Conservation (phyloP, 495 filamentous ascomycete genomes). For the Podospora pseudocomata region DNA sequence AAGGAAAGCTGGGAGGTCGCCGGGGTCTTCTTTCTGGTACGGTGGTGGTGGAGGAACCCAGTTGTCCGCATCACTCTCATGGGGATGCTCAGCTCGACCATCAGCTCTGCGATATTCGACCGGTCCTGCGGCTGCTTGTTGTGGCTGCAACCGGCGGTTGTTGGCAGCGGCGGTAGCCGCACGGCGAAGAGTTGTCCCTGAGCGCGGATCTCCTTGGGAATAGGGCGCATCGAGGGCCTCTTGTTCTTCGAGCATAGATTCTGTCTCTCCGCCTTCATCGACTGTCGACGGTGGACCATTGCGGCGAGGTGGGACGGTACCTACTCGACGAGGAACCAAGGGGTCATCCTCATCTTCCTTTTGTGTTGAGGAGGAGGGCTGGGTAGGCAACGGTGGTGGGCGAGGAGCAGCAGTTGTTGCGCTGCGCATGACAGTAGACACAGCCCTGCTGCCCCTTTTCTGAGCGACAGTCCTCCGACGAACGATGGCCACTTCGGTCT, state of each 20-base stretch:
- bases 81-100: constrained; percentile 65
- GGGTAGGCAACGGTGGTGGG: constrained; percentile 25
- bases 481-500: constrained; percentile 77
- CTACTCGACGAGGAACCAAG: constrained; percentile 40
- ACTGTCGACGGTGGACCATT: constrained; percentile 18
- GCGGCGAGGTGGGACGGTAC: constrained; percentile 18
- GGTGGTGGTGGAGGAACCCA: constrained; percentile 94
- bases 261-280: constrained; percentile 31
- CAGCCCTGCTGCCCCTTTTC: constrained; percentile 40
- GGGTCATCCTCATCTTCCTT: constrained; percentile 41
- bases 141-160: constrained; percentile 60
- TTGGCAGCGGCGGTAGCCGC: constrained; percentile 74
- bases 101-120: constrained; percentile 56
- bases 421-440: constrained; percentile 33
- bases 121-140: constrained; percentile 35
- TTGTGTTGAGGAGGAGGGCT: constrained; percentile 11
- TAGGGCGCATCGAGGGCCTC: constrained; percentile 67
- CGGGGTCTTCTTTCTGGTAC: constrained; percentile 68
- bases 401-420: constrained; percentile 27
- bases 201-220: constrained; percentile 73
- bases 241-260: constrained; percentile 48
- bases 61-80: constrained; percentile 87
- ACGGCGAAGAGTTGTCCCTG: constrained; percentile 67
- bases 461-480: constrained; percentile 69
- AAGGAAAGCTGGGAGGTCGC: constrained; percentile 48